Conservation (phyloP, 2,329 filamentous ascomycete genomes). For the Pseudopithomyces chartarum region DNA sequence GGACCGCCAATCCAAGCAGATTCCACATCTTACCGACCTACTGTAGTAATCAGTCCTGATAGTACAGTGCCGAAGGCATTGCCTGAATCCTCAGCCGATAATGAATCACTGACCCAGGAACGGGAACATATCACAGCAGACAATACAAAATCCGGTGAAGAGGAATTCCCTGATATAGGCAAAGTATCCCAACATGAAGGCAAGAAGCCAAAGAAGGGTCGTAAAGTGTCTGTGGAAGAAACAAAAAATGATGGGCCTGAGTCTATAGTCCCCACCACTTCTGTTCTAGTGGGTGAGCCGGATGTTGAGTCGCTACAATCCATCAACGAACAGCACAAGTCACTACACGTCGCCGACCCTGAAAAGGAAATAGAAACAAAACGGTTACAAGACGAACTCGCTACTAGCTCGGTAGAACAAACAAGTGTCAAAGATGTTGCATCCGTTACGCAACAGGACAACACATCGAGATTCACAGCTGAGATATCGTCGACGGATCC, state of each 20-base stretch:
- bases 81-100: not conserved
- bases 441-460: not conserved
- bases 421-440: not conserved
- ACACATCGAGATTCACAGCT: not conserved
- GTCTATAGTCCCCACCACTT: not conserved
- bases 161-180: slow-evolving; percentile 15
- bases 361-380: not conserved
- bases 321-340: not conserved
- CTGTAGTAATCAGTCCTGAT: not conserved
- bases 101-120: not conserved
- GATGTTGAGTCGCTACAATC: not conserved
- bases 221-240: slow-evolving; percentile 16
- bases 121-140: not conserved
- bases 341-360: not conserved
- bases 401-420: slow-evolving; percentile 9
- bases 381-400: not conserved
- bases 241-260: not conserved
- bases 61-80: not conserved
- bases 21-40: not conserved
- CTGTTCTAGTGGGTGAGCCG: not conserved
- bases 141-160: slow-evolving; percentile 3
- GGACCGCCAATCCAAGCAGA: not conserved
- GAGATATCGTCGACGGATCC: not conserved
- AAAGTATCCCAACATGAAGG: slow-evolving; percentile 33
- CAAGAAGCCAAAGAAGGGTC: slow-evolving; percentile 32